Evolutionary conservation across 352 stramenopile species (phyloP).

Genomic region (Phytophthora constricta): DNA sequence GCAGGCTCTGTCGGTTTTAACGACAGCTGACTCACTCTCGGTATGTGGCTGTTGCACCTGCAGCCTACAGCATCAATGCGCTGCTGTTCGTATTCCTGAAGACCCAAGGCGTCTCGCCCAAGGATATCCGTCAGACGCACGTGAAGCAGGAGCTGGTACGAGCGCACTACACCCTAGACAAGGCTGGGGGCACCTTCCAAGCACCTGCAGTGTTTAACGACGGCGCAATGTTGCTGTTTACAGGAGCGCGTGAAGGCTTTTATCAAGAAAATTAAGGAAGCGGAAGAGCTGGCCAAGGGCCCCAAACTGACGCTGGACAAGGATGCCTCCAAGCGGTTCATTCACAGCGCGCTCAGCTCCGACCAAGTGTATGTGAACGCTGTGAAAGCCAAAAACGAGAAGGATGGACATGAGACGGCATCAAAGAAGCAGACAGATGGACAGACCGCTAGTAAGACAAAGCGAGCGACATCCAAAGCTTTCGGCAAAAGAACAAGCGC

Average conservation of each 20-base stretch:
- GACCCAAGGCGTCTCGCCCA: conserved; percentile 85
- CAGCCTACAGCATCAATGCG: conserved; percentile 89
- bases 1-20: background rate
- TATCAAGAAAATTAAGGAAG: conserved; percentile 91
- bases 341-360: conserved; percentile 84
- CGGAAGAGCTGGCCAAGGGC: conserved; percentile 82
- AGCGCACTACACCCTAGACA: too few species aligned
- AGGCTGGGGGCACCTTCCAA: too few species aligned
- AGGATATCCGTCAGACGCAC: conserved; percentile 90
- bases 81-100: conserved; percentile 90
- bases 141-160: conserved; percentile 91
- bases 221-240: conserved; percentile 11
- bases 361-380: conserved; percentile 87
- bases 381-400: conserved; percentile 57
- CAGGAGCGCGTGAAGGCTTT: conserved; percentile 89
- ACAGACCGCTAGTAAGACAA: conserved; percentile 46
- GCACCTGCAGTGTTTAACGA: too few species aligned
- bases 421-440: conserved; percentile 46
- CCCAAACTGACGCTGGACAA: conserved; percentile 82
- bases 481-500: conserved; percentile 63
- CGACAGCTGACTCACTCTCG: conserved; percentile 7
- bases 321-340: conserved; percentile 80
- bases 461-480: conserved; percentile 27
- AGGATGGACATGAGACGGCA: conserved; percentile 15
- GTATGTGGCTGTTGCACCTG: background rate